A percentile compares a stretch with the other conserved stretches of the same genome.
Evolutionary conservation across 2,329 filamentous ascomycete genomes (phyloP).

Genomic region (Fusarium anguioides): DNA sequence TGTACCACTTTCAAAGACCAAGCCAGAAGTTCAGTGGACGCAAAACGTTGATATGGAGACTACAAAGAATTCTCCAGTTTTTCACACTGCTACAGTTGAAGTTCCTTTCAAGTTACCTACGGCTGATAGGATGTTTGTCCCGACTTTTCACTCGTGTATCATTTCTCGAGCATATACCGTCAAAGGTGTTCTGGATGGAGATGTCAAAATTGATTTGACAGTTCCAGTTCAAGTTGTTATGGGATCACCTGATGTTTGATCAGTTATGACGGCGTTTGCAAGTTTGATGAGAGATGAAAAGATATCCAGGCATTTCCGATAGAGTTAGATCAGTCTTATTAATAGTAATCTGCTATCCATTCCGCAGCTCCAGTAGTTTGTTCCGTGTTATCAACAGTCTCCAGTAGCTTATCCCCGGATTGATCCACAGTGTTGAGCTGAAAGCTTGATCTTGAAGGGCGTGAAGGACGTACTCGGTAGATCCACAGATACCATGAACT

Average conservation of each 20-base stretch:
- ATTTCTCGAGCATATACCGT: constrained; percentile 27
- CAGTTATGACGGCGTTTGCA: too few species aligned
- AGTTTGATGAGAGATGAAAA: constrained; percentile 22
- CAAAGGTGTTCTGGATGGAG: constrained; percentile 27
- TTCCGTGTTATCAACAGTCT: too few species aligned
- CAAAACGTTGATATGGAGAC: constrained; percentile 28
- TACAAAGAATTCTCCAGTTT: constrained; percentile 22
- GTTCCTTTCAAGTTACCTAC: constrained; percentile 24
- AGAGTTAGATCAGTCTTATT: constrained; percentile 15
- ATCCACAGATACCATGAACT: background rate
- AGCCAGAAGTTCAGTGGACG: constrained; percentile 19
- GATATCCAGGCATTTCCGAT: constrained; percentile 33
- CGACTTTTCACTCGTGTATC: constrained; percentile 31
- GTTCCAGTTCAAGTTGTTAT: constrained; percentile 36
- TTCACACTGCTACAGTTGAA: constrained; percentile 33
- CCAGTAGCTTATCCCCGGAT: background rate
- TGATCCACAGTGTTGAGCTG: background rate
- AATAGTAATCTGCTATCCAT: constrained; percentile 25
- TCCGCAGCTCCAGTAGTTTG: too few species aligned
- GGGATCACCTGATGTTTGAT: constrained; percentile 19
- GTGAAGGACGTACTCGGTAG: too few species aligned
- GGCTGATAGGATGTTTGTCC: constrained; percentile 32
- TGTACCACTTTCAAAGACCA: constrained; percentile 6
- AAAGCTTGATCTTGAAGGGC: background rate
- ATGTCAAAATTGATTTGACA: constrained; percentile 32